Evolutionary conservation across 805 yeast genomes (phyloP), one percentile per base, ranked within the genome.

Genomic region (Hanseniaspora jakobsenii): DNA sequence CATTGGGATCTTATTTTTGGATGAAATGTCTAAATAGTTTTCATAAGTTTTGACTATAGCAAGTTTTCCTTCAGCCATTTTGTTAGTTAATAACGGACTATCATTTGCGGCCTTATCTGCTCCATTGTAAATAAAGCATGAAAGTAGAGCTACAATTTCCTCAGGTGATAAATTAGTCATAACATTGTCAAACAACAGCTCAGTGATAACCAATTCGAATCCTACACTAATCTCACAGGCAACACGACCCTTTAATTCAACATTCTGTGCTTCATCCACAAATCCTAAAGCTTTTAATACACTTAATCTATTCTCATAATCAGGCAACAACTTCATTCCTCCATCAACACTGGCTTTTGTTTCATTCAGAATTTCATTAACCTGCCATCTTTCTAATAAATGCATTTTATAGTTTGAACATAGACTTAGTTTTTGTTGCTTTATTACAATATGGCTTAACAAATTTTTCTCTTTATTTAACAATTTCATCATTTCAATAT

Each of bases 51-150:
- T 82, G 50, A 72, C 67, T 50, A 93, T 84, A 53, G 73, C 74
- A 14, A 60, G 61, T 47, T 72, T 71, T 34, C 93, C 94, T 49
- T 67, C 71, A 42, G 82, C 91, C 41, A 91, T 68, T 39, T 93
- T 69, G 19, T 95, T 94, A 0, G 95, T 81, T 1, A 72, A 75
- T 23, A 62, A 56, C 2, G 72, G 64, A 6, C 75, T 78, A 48
- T 78, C 93, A 14, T 69, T 77, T 30, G 73, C 76, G 21, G 74
- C 71, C 29, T 72, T 76, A 14, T 75, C 70, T 28, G 62, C 53
- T 1, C 96, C 97, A 55, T 91, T 96, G 57, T 83, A 91, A 1
- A 91, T 94, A 64, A 91, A 91, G 29, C 82, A 84, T 0, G 96
- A 85, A 26, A 91, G 63, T 38, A 91, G 66, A 0, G 97, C 97